These are phyloP conservation scores for Apophysomyces elegans DNA, from an alignment of 371 early-diverging fungal genomes.

Conservation along the genomic window DNA sequence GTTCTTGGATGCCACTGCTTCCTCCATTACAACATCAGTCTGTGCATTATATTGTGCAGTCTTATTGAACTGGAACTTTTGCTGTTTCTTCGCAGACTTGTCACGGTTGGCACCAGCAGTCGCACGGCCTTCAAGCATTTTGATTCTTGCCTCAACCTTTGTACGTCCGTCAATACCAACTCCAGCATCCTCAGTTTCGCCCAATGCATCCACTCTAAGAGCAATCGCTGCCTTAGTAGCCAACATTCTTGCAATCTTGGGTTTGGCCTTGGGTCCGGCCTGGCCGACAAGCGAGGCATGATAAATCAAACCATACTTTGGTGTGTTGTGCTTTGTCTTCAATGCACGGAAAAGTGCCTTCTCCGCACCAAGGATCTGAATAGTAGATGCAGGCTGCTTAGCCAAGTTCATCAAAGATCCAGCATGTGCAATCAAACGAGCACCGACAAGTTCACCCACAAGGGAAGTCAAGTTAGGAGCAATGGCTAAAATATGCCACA, in stretches of 20 bases:
- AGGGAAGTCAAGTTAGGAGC: constrained; percentile 94
- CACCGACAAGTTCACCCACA: constrained; percentile 93
- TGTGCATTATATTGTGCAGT: constrained; percentile 42
- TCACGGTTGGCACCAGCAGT: constrained; percentile 55
- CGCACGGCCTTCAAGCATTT: constrained; percentile 80
- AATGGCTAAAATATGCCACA: constrained; percentile 55
- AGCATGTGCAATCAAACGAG: constrained; percentile 90
- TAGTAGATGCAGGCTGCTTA: constrained; percentile 93
- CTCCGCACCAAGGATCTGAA: constrained; percentile 98
- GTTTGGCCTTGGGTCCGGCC: constrained; percentile 87
- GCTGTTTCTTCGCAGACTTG: constrained; percentile 68
- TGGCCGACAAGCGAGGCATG: constrained; percentile 90
- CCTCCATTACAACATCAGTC: constrained; percentile 45
- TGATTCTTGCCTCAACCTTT: constrained; percentile 86
- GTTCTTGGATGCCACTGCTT: constrained; percentile 33
- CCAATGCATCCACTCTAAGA: constrained; percentile 95
- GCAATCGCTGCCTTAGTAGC: constrained; percentile 94
- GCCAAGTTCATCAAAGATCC: constrained; percentile 91
- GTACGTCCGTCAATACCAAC: constrained; percentile 85
- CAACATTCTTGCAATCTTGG: constrained; percentile 91
- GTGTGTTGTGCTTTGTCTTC: constrained; percentile 94
- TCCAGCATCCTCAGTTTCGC: constrained; percentile 82
- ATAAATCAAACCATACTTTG: constrained; percentile 97
- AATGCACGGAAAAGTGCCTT: constrained; percentile 97
- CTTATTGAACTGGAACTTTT: constrained; percentile 67